Percentiles rank a stretch among this genome's conserved stretches.
Evolutionary conservation across 371 early-diverging fungal genomes (phyloP).

Genomic region (Blastocladiella emersonii): DNA sequence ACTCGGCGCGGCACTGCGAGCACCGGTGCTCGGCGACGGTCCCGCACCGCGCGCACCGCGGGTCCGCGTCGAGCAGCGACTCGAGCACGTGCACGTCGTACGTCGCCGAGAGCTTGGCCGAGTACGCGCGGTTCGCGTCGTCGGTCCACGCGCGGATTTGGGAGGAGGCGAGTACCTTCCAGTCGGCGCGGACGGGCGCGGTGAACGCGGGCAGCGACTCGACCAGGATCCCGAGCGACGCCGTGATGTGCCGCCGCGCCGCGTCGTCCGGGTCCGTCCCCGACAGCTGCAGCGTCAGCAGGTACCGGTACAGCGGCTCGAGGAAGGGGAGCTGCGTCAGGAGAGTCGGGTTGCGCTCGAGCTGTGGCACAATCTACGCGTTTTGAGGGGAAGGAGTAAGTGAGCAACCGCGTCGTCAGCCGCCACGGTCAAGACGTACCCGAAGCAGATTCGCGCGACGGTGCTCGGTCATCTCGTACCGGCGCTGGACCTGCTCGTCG

Average conservation of each 20-base stretch:
- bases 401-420: not conserved
- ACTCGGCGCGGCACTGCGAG: slow-evolving; percentile 28
- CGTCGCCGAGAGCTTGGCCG: not conserved
- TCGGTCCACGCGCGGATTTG: not conserved
- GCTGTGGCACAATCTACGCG: slow-evolving; percentile 10
- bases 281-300: slow-evolving; percentile 24
- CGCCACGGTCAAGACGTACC: slow-evolving; percentile 8
- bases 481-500: slow-evolving; percentile 24
- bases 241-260: not conserved
- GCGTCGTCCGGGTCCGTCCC: not conserved
- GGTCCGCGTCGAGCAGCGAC: slow-evolving; percentile 20
- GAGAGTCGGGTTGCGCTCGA: slow-evolving; percentile 10
- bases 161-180: not conserved
- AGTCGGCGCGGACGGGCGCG: not conserved
- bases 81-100: not conserved
- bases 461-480: slow-evolving; percentile 17
- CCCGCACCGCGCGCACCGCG: slow-evolving; percentile 30
- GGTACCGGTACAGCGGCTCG: slow-evolving; percentile 18
- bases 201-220: not conserved
- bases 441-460: slow-evolving; percentile 19
- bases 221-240: not conserved
- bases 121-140: not conserved
- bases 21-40: slow-evolving; percentile 24
- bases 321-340: slow-evolving; percentile 30
- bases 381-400: not conserved